Base-by-base conservation (phyloP, 805 yeast species). In the Ogataea angusta region DNA sequence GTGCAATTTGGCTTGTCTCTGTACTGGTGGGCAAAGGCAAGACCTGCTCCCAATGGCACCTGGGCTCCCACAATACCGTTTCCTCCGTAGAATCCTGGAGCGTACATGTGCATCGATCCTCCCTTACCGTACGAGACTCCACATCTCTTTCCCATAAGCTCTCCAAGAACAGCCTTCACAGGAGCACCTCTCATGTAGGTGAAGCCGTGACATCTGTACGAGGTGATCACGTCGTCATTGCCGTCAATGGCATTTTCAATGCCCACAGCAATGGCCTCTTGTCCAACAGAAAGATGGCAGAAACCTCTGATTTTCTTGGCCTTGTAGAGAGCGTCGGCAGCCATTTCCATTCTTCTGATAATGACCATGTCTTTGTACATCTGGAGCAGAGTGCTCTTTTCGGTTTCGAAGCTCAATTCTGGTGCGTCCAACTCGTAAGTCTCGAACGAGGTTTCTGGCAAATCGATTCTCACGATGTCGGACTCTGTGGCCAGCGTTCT, bases 1-100 rank as follows among this genome's bases (percentile, higher is more conserved):
- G 95, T 78, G 61, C 91, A 88, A 57, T 80, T 80, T 40, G 63
- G 59, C 60, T 88, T 89, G 61, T 80, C 80, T 65, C 78, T 80
- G 75, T 93, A 93, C 72, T 89, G 89, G 73, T 93, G 98, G 52
- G 98, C 95, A 70, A 90, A 93, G n/a, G 96, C 95, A 54, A 93
- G 75, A 58, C 99, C 99, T 41, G 96, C 88, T 64, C 99, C 99
- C 57, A 93, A 77, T 50, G 99, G 96, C 43, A 93, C 97, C 73
- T 93, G 99, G 39, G 98, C 99, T 66, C 99, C 99, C 41, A 93
- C 99, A 67, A 93, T 93, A 75, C 99, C 99, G 72, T 93, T 93
- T 71, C 99, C 99, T 67, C 99, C 99, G 69, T 84, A 93, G 76
- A 93, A 93, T 47, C 95, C 95, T 34, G 83, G 82, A 35, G 95